Base-by-base conservation (phyloP, 2,329 filamentous ascomycete genomes). In the Mycosphaerella sp. region DNA sequence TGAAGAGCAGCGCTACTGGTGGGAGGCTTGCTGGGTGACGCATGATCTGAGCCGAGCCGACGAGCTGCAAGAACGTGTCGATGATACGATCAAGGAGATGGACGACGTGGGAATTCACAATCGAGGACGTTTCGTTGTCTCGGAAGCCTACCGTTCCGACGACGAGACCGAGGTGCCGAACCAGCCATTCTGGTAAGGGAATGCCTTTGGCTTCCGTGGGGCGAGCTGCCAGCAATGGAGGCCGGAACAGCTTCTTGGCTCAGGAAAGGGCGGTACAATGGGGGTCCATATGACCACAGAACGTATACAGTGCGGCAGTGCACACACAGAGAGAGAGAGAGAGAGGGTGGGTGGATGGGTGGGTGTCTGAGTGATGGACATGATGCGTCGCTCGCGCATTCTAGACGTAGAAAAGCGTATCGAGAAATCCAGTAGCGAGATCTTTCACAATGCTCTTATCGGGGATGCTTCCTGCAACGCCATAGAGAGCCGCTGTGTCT, bases 381-480 rank as follows among this genome's bases (percentile, higher is more conserved):
- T 36, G 17, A 37, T 25, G 14, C 32, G 17, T 47, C 10, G n/a
- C 18, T 47, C 14, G 25, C 13, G 4, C 16, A 37, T 17, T 18
- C 44, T 39, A 37, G 44, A 39, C 35, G 54, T 56, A 54, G 42
- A 56, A 59, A 70, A 96, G 68, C 46, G 93, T 85, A 72, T 97
- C 90, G 66, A 97, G 75, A 71, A 97, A 98, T 0, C 89, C 91
- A 60, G 79, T 87, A 1, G 90, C 91, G 66, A 98, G 72, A 63
- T 95, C 88, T 59, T 88, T 87, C 28, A 98, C 89, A 30, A 98
- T 85, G 60, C 86, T 89, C 79, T 97, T 97, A 68, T 98, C 94
- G 1, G 93, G 93, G 69, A 98, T 71, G 64, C 87, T 94, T 5
- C 93, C 93, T 0, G 93, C 93, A 51, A 98, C 90, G 49, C 93